phyloP scores from a whole-genome alignment of 1,284 basidiomycete species.

The Sporisorium graminicola region DNA sequence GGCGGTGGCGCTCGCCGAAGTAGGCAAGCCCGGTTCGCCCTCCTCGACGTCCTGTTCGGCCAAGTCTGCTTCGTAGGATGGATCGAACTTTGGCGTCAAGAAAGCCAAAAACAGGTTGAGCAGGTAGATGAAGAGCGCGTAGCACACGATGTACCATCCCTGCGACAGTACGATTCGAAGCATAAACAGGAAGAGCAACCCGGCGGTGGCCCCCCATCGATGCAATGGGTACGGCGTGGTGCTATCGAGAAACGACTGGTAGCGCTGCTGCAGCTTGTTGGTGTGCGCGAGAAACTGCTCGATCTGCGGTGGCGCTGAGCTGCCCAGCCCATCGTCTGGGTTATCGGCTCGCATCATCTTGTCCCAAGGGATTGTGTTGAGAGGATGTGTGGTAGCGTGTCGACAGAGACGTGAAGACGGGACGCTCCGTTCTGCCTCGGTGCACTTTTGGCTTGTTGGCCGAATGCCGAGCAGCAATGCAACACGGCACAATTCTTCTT shows the following conservation, averaged over 20 bases:
- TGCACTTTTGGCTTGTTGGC: background rate
- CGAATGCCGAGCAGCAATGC: constrained; percentile 19
- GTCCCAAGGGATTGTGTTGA: no score
- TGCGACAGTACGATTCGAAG: constrained; percentile 88
- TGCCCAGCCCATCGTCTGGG: constrained; percentile 42
- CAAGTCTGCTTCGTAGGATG: constrained; percentile 90
- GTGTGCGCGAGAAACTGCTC: constrained; percentile 59
- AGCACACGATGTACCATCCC: constrained; percentile 86
- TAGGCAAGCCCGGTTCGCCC: constrained; percentile 76
- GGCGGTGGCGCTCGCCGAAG: constrained; percentile 22
- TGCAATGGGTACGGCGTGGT: constrained; percentile 89
- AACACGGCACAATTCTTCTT: constrained; percentile 8
- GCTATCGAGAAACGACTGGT: constrained; percentile 85
- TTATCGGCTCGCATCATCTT: constrained; percentile 63
- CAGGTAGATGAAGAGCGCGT: constrained; percentile 69
- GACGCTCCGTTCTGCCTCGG: constrained; percentile 3
- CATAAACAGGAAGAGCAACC: constrained; percentile 82
- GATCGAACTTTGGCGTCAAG: constrained; percentile 94
- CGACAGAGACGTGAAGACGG: background rate
- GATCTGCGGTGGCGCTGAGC: constrained; percentile 49
- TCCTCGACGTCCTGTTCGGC: constrained; percentile 95
- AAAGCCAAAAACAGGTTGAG: constrained; percentile 81
- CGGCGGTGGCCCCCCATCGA: constrained; percentile 87
- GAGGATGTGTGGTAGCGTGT: no score
- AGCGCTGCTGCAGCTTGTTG: constrained; percentile 52